These are phyloP conservation scores for Perkinsela sp. DNA, from an alignment of 208 protist genomes.

Conservation along the genomic window DNA sequence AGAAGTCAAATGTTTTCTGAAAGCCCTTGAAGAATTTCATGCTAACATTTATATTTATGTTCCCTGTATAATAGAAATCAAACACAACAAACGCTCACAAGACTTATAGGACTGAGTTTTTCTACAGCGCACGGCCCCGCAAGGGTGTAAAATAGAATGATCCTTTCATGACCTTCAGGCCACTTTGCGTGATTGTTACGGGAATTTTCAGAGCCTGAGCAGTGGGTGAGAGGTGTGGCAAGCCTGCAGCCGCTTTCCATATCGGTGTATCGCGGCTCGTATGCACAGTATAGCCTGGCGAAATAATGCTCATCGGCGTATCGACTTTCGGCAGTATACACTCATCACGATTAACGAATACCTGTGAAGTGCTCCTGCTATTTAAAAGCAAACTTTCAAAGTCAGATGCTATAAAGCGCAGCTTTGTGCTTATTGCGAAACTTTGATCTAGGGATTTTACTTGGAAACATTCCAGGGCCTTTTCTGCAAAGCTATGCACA, in stretches of 20 bases:
- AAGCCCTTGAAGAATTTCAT: slow-evolving; percentile 7
- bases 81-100: not conserved
- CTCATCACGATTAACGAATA: not conserved
- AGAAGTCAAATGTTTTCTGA: slow-evolving; percentile 41
- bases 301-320: not conserved
- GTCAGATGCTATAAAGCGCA: not conserved
- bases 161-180: not conserved
- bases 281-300: not conserved
- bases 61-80: not conserved
- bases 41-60: not conserved
- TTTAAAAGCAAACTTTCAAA: not conserved
- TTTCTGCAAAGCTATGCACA: not conserved
- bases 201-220: not conserved
- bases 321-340: not conserved
- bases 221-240: not conserved
- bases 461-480: not conserved
- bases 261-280: not conserved
- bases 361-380: not conserved
- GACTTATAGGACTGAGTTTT: not conserved
- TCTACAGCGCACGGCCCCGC: not conserved
- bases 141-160: not conserved
- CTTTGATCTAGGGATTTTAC: too few relatives aligned
- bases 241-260: not conserved
- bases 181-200: not conserved
- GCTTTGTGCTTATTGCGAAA: too few relatives aligned